Evolutionary conservation across 2,329 filamentous ascomycete genomes (phyloP), one percentile per base, ranked within the genome.

Genomic region (Penicillium sp.): DNA sequence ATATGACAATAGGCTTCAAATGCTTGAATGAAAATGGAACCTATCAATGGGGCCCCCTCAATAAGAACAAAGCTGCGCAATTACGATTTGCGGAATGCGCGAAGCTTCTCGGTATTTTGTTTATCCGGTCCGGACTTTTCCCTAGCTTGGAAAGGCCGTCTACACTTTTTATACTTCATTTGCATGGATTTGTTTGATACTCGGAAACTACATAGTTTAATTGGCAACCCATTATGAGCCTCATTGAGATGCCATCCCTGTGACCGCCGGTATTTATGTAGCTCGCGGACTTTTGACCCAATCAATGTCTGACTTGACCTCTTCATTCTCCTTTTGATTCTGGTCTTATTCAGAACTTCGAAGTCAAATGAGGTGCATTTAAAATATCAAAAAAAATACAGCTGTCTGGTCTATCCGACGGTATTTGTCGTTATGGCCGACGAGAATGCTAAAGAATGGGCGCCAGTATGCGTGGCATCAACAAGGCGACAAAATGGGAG

Each of bases 391-490:
- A 4, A 4, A 17, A 12, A 38, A 48, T n/a, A 12, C 8, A 23
- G 2, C 13, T 35, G 6, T 27, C 2, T 3, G n/a, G 3, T 6
- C 5, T 15, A 13, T 4, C 12, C 13, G 2, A 21, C 25, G 2
- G 25, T 23, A n/a, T 38, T 8, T n/a, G 8, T 37, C 31, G 13
- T 45, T 23, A 67, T 69, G 64, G 25, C n/a, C 21, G 50, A 58
- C 27, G 46, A 54, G 3, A 45, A 45, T 15, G 8, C 23, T 25
- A 46, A 50, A 6, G 35, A 45, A 10, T 59, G 38, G 57, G 47
- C 59, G 47, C 69, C 69, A 23, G 53, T 66, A 31, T 72, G 69
- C 41, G 65, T 73, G 53, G 71, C 71, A 54, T 70, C 69, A 21
- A 70, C 65, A 19, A 38, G 6, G 41, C 42, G 21, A 38, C 52